Evolutionary conservation across 2,329 filamentous ascomycete species (phyloP), one percentile per base, ranked within the genome.

Genomic region (Hypoxylon sp.): DNA sequence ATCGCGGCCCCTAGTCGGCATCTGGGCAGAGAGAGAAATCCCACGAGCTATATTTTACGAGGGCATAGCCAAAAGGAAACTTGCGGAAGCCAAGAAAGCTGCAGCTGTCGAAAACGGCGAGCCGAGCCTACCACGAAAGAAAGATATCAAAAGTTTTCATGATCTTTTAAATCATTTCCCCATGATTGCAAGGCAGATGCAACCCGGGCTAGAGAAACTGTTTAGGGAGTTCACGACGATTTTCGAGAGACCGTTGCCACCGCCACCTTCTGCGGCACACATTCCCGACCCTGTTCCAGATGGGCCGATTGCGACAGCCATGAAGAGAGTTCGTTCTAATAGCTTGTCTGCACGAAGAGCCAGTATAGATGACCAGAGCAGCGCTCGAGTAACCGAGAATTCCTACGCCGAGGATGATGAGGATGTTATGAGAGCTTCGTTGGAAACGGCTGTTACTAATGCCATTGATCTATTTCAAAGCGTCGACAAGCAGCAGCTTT

Each of bases 141-240:
- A 97, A 80, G 93, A 97, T 65, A 91, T 99, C 77, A 93, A 90
- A 80, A 93, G 88, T 34, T 99, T 99, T 77, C 90, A 91, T 67
- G 96, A 98, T 71, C 85, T 99, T 13, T 85, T 99, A 45, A 92
- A 93, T 72, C 90, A 94, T 73, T 99, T 98, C 72, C 96, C 96
- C 1, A 92, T 97, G 88, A 98, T 99, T 74, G 94, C 94, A 23
- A 88, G 93, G 65, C 96, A 99, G 79, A 97, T 99, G 94, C 94
- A 98, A 74, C 88, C 91, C 1, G 96, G 96, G 0, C 81, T 99
- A 34, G 95, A 99, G 75, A 91, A 90, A 75, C 82, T 98, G 25
- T 97, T 98, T 76, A 90, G 91, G 67, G 94, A 98, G 73, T 98
- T 99, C 78, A 91, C 89, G 5, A 89, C 89, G 48, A 92, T 95